Conservation (phyloP, 2,329 filamentous ascomycete genomes). For the Cercospora canescens region DNA sequence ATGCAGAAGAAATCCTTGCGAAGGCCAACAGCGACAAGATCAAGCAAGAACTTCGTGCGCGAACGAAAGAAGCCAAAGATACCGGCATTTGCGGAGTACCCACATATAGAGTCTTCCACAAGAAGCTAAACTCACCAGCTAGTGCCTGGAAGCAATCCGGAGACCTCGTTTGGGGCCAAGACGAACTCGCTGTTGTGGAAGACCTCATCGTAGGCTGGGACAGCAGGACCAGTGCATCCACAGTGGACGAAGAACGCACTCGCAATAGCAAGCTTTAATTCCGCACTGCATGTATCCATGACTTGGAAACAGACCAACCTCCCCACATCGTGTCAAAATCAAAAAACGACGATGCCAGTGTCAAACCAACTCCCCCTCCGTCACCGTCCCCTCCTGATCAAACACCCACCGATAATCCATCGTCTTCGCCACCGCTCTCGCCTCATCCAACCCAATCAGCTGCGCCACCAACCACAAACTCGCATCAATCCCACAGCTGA, state of each 20-base stretch:
- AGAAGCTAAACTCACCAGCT: slow-evolving; percentile 4
- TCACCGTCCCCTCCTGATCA: neutral
- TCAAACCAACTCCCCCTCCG: slow-evolving; percentile 3
- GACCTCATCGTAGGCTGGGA: slow-evolving; percentile 26
- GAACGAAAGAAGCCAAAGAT: slow-evolving; percentile 24
- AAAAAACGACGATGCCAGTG: neutral
- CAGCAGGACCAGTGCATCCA: slow-evolving; percentile 9
- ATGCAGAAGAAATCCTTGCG: slow-evolving; percentile 14
- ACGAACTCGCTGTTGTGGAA: slow-evolving; percentile 25
- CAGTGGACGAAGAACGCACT: neutral
- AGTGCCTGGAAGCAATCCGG: slow-evolving; percentile 18
- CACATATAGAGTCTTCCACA: slow-evolving; percentile 24
- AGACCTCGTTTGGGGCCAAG: slow-evolving; percentile 29
- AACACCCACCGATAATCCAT: slow-evolving; percentile 23
- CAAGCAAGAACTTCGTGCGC: slow-evolving; percentile 24
- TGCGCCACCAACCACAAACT: slow-evolving; percentile 16
- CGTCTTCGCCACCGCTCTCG: slow-evolving; percentile 16
- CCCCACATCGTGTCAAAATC: neutral
- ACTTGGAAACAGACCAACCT: neutral
- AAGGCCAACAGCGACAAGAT: slow-evolving; percentile 18
- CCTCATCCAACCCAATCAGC: slow-evolving; percentile 15
- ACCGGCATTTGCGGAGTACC: slow-evolving; percentile 25
- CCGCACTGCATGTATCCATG: neutral
- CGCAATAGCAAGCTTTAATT: neutral
- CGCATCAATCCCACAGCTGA: slow-evolving; percentile 23